These are phyloP conservation scores for Boletus speciosus DNA, from an alignment of 768 basidiomycete genomes.

Conservation along the genomic window DNA sequence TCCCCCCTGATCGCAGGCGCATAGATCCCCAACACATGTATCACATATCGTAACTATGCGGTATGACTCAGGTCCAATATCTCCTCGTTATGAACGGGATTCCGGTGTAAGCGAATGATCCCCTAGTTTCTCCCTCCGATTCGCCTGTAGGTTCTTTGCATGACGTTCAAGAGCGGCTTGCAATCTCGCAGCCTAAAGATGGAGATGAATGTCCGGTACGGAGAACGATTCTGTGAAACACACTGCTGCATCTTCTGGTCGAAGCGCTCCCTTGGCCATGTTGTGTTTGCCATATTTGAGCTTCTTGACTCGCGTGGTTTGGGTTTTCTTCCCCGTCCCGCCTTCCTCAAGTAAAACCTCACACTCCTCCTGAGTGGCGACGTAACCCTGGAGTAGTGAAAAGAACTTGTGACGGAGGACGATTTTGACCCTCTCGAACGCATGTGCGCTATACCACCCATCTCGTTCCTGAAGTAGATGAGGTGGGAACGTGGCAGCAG, in stretches of 20 bases:
- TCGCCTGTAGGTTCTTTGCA: slow-evolving; percentile 30
- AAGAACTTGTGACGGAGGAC: slow-evolving; percentile 86
- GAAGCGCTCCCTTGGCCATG: slow-evolving; percentile 82
- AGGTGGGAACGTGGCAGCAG: neutral
- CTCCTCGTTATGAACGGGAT: slow-evolving; percentile 4
- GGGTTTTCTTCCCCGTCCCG: slow-evolving; percentile 27
- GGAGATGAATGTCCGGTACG: neutral
- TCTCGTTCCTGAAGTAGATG: slow-evolving; percentile 59
- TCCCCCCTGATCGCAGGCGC: neutral
- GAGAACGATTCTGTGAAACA: slow-evolving; percentile 23
- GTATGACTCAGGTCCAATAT: slow-evolving; percentile 12
- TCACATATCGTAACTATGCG: slow-evolving; percentile 18
- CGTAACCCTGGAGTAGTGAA: slow-evolving; percentile 66
- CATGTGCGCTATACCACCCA: slow-evolving; percentile 82
- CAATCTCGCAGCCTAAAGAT: slow-evolving; percentile 61
- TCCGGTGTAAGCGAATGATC: slow-evolving; percentile 22
- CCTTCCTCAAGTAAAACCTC: slow-evolving; percentile 51
- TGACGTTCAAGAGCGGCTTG: slow-evolving; percentile 58
- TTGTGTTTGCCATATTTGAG: slow-evolving; percentile 73
- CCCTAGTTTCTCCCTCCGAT: slow-evolving; percentile 22
- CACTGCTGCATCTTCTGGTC: slow-evolving; percentile 82
- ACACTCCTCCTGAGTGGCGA: slow-evolving; percentile 73
- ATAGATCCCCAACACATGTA: slow-evolving; percentile 21
- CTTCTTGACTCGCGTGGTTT: slow-evolving; percentile 45
- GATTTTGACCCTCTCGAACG: slow-evolving; percentile 79